Evolutionary conservation across 2,329 filamentous ascomycete genomes (phyloP).

Genomic region (Xylaria sp.): DNA sequence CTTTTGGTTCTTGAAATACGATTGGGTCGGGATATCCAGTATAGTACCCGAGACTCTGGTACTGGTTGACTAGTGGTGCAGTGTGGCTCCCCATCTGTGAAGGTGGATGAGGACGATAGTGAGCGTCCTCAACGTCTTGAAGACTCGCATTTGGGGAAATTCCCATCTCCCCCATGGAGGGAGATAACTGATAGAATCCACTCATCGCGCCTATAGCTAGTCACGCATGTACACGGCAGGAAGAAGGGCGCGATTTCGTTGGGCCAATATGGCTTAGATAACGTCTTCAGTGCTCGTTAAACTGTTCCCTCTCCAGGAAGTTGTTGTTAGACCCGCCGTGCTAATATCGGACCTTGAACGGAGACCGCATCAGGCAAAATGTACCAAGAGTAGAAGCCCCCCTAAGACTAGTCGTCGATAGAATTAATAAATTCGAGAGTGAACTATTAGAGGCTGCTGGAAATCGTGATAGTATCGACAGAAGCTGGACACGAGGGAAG

Average conservation of each 20-base stretch:
- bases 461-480: constrained; percentile 14
- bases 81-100: constrained; percentile 47
- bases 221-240: constrained; percentile 34
- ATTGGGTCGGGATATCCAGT: constrained; percentile 62
- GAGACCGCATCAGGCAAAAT: not conserved
- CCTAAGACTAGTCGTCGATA: not conserved
- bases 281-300: constrained; percentile 21
- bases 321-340: constrained; percentile 12
- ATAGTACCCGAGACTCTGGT: constrained; percentile 62
- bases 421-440: constrained; percentile 3
- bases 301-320: constrained; percentile 10
- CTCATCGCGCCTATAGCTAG: constrained; percentile 56
- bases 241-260: constrained; percentile 4
- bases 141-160: constrained; percentile 54
- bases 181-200: constrained; percentile 67
- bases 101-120: constrained; percentile 51
- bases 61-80: constrained; percentile 55
- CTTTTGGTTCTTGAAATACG: constrained; percentile 60
- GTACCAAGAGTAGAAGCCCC: not conserved
- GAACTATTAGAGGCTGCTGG: constrained; percentile 16
- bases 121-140: constrained; percentile 58
- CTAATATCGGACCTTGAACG: constrained; percentile 10
- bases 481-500: constrained; percentile 23
- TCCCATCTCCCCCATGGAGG: constrained; percentile 60
- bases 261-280: constrained; percentile 9